Conservation (phyloP, 257 asterid genomes). For the Jacaranda mimosifolia region DNA sequence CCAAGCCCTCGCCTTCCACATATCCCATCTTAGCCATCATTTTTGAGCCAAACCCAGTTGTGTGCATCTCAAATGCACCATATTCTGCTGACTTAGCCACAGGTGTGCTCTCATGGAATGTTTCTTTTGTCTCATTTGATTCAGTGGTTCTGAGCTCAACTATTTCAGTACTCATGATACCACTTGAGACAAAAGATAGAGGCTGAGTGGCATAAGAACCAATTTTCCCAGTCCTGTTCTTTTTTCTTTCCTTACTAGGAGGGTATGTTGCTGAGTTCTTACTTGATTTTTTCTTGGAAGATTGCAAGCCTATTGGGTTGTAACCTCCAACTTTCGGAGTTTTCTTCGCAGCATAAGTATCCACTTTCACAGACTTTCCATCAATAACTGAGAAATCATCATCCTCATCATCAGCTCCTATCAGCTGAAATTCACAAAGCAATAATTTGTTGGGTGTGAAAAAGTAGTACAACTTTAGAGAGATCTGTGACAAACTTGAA, state of each 20-base stretch:
- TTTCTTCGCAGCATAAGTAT: slow-evolving; percentile 38
- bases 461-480: not conserved
- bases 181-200: slow-evolving; percentile 82
- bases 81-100: slow-evolving; percentile 48
- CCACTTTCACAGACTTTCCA: slow-evolving; percentile 46
- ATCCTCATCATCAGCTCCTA: slow-evolving; percentile 71
- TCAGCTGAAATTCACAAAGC: slow-evolving; percentile 62
- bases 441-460: slow-evolving; percentile 10
- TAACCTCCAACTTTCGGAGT: slow-evolving; percentile 40
- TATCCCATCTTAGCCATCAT: slow-evolving; percentile 99
- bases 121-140: slow-evolving; percentile 48
- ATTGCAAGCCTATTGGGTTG: slow-evolving; percentile 40
- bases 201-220: slow-evolving; percentile 84
- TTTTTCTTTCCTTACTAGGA: slow-evolving; percentile 49
- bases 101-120: slow-evolving; percentile 41
- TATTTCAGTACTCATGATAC: slow-evolving; percentile 60
- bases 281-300: slow-evolving; percentile 47
- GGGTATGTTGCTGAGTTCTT: not conserved
- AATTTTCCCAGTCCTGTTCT: slow-evolving; percentile 51
- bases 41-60: slow-evolving; percentile 97
- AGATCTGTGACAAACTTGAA: slow-evolving; percentile 9
- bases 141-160: slow-evolving; percentile 44
- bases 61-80: slow-evolving; percentile 91
- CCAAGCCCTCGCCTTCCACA: slow-evolving; percentile 81
- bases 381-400: slow-evolving; percentile 62